Percentiles rank a stretch among this genome's conserved stretches.
phyloP scores from a whole-genome alignment of 768 basidiomycete species.

The Boletus fagicola region DNA sequence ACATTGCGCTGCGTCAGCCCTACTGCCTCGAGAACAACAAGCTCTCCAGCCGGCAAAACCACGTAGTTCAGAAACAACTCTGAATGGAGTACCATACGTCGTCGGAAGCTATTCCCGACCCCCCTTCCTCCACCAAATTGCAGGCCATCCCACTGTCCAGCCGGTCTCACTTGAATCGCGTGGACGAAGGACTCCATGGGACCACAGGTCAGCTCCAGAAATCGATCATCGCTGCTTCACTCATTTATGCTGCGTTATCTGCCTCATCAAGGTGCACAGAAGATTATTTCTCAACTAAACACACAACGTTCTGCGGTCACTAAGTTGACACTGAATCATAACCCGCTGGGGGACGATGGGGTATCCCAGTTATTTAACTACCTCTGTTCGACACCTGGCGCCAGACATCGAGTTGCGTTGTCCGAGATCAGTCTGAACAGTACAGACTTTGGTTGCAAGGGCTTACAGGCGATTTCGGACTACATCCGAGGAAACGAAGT shows the following conservation, averaged over 20 bases:
- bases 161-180: slow-evolving; percentile 19
- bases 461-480: slow-evolving; percentile 48
- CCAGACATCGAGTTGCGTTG: slow-evolving; percentile 41
- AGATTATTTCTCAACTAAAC: slow-evolving; percentile 47
- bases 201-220: slow-evolving; percentile 16
- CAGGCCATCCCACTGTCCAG: slow-evolving; percentile 10
- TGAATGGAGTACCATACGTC: slow-evolving; percentile 17
- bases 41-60: neutral
- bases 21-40: neutral
- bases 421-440: slow-evolving; percentile 56
- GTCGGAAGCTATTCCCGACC: neutral
- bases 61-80: neutral
- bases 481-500: slow-evolving; percentile 49
- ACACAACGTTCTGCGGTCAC: slow-evolving; percentile 42
- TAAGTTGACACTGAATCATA: slow-evolving; percentile 55
- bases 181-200: slow-evolving; percentile 24
- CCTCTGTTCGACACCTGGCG: slow-evolving; percentile 48
- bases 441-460: slow-evolving; percentile 52
- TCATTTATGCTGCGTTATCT: slow-evolving; percentile 3
- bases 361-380: slow-evolving; percentile 52
- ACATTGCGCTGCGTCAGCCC: neutral
- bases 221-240: neutral
- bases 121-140: neutral
- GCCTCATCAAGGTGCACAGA: slow-evolving; percentile 48
- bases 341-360: slow-evolving; percentile 57